Percentiles rank a stretch among this genome's conserved stretches.
Evolutionary conservation across 2,329 filamentous ascomycete genomes (phyloP).

Genomic region (Fusarium napiforme): DNA sequence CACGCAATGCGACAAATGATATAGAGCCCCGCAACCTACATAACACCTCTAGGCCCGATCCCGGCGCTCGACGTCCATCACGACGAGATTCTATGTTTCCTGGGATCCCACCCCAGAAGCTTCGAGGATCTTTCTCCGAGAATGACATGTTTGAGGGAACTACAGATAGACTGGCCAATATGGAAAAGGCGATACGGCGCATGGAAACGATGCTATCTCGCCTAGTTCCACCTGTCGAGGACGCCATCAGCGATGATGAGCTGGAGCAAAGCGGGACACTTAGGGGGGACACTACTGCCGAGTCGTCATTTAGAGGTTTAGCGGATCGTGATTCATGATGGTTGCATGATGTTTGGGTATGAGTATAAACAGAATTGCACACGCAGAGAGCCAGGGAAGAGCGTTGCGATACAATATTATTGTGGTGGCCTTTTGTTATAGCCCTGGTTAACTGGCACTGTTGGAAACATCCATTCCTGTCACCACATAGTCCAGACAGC

Average conservation of each 20-base stretch:
- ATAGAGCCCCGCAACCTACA: conserved; percentile 27
- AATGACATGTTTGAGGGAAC: conserved; percentile 59
- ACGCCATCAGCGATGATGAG: conserved; percentile 41
- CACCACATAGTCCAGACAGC: neutral
- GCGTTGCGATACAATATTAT: conserved; percentile 7
- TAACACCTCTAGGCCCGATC: conserved; percentile 42
- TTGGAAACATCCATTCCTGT: neutral
- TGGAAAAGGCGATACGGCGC: conserved; percentile 62
- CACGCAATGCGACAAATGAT: conserved; percentile 55
- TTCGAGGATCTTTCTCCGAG: conserved; percentile 61
- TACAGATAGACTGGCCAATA: conserved; percentile 55
- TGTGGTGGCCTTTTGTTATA: neutral
- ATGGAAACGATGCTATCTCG: conserved; percentile 60
- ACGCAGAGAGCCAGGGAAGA: neutral
- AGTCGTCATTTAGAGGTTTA: conserved; percentile 45
- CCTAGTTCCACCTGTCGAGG: conserved; percentile 49
- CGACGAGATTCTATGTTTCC: conserved; percentile 69
- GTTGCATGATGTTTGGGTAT: conserved; percentile 13
- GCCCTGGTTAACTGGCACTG: conserved; percentile 18
- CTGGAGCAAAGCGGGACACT: conserved; percentile 47
- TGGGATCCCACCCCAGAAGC: conserved; percentile 56
- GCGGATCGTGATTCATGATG: conserved; percentile 10
- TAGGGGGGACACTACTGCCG: conserved; percentile 43
- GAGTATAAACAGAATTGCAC: neutral
- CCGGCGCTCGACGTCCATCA: conserved; percentile 48